Conservation (phyloP, 2,329 filamentous ascomycete species). For the Pseudogymnoascus sp. region DNA sequence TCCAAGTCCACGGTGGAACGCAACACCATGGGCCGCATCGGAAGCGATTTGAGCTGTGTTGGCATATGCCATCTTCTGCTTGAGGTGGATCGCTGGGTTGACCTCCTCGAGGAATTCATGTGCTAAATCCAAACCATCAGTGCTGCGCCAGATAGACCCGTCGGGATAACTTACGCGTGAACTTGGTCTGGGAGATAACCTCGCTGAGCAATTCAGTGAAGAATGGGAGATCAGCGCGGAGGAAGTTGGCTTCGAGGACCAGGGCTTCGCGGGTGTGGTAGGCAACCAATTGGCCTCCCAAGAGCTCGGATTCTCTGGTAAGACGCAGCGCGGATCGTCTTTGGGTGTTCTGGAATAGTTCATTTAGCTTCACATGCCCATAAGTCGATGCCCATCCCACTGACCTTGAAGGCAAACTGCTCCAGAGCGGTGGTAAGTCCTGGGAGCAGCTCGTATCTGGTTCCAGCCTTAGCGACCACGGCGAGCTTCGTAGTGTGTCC, state of each 20-base stretch:
- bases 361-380: not conserved
- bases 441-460: conserved; percentile 83
- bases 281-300: conserved; percentile 81
- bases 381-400: conserved; percentile 11
- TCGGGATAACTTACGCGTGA: conserved; percentile 53
- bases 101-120: conserved; percentile 90
- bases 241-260: conserved; percentile 88
- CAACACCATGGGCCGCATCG: conserved; percentile 77
- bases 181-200: conserved; percentile 83
- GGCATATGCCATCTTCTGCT: conserved; percentile 66
- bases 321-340: conserved; percentile 88
- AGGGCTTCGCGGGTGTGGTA: conserved; percentile 92
- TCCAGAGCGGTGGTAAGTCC: conserved; percentile 85
- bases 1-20: conserved; percentile 92
- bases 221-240: conserved; percentile 92
- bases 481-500: conserved; percentile 87
- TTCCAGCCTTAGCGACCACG: conserved; percentile 88
- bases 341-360: conserved; percentile 61
- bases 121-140: conserved; percentile 44
- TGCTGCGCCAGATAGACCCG: conserved; percentile 16
- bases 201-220: conserved; percentile 94
- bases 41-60: conserved; percentile 63
- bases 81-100: conserved; percentile 65
- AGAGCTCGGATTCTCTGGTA: conserved; percentile 87
- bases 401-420: conserved; percentile 92